Percentiles rank a stretch among this genome's conserved stretches.
phyloP scores from a whole-genome alignment of 1,139 yeast species.

The Nakaseomyces bracarensis region DNA sequence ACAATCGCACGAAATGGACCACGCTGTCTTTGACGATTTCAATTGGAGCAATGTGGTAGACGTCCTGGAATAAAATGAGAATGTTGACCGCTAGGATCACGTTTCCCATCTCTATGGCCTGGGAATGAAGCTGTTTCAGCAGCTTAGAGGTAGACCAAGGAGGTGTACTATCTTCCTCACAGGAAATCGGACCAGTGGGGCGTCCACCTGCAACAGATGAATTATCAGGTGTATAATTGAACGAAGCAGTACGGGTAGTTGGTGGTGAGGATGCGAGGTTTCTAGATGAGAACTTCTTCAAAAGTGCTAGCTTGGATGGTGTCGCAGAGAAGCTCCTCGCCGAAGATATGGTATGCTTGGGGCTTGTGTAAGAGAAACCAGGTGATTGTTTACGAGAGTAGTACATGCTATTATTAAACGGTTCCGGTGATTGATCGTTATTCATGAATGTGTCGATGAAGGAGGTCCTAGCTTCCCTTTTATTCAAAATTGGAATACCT shows the following conservation, averaged over 20 bases:
- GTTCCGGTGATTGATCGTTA: slow-evolving; percentile 9
- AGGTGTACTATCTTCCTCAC: slow-evolving; percentile 9
- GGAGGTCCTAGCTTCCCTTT: slow-evolving; percentile 22
- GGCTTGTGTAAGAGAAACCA: slow-evolving; percentile 12
- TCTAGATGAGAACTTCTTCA: slow-evolving; percentile 10
- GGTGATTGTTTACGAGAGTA: slow-evolving; percentile 10
- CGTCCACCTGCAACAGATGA: neutral
- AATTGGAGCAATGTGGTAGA: slow-evolving; percentile 20
- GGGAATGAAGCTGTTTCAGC: slow-evolving; percentile 25
- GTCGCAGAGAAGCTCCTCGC: slow-evolving; percentile 12
- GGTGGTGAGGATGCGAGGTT: slow-evolving; percentile 1
- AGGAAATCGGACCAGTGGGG: neutral
- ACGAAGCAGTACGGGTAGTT: neutral
- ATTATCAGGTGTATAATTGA: slow-evolving; percentile 6
- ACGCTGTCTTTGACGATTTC: slow-evolving; percentile 25
- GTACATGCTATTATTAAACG: neutral
- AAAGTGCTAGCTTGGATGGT: slow-evolving; percentile 11
- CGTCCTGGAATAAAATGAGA: slow-evolving; percentile 24
- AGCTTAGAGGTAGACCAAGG: slow-evolving; percentile 29
- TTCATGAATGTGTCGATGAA: slow-evolving; percentile 23
- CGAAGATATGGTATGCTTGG: slow-evolving; percentile 16
- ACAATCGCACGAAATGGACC: slow-evolving; percentile 26
- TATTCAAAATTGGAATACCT: slow-evolving; percentile 17
- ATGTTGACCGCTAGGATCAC: slow-evolving; percentile 25
- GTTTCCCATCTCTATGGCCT: slow-evolving; percentile 29